Evolutionary conservation across 768 basidiomycete species (phyloP).

Genomic region (Pleurotus platypus): DNA sequence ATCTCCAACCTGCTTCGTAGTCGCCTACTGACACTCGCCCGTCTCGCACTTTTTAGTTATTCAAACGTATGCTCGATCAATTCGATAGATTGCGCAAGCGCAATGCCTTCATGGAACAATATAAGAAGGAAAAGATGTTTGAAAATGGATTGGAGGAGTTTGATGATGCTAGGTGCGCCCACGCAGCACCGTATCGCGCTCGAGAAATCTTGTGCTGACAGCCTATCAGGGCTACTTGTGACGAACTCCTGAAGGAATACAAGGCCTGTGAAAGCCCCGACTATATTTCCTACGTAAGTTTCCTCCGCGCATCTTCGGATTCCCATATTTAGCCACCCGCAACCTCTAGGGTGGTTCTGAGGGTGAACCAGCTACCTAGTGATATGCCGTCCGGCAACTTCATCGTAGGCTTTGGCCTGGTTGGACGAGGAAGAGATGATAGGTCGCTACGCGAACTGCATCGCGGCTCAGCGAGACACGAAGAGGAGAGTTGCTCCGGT

Average conservation of each 20-base stretch:
- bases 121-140: conserved; percentile 97
- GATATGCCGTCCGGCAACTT: background rate
- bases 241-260: conserved; percentile 90
- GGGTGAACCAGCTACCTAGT: background rate
- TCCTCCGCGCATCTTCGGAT: background rate
- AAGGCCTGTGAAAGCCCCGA: conserved; percentile 94
- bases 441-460: too few relatives aligned
- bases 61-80: conserved; percentile 94
- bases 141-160: conserved; percentile 93
- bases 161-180: conserved; percentile 85
- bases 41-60: conserved; percentile 51
- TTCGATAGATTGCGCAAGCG: conserved; percentile 84
- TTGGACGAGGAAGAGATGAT: too few relatives aligned
- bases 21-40: background rate
- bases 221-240: conserved; percentile 67
- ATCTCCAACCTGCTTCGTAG: too few relatives aligned
- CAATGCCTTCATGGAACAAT: conserved; percentile 95
- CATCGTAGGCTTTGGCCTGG: too few relatives aligned
- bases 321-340: background rate
- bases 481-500: too few relatives aligned
- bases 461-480: too few relatives aligned
- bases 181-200: background rate
- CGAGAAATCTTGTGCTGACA: background rate
- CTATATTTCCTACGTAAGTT: conserved; percentile 83
- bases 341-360: background rate